Conservation (phyloP, 768 basidiomycete species). For the Postia placenta region DNA sequence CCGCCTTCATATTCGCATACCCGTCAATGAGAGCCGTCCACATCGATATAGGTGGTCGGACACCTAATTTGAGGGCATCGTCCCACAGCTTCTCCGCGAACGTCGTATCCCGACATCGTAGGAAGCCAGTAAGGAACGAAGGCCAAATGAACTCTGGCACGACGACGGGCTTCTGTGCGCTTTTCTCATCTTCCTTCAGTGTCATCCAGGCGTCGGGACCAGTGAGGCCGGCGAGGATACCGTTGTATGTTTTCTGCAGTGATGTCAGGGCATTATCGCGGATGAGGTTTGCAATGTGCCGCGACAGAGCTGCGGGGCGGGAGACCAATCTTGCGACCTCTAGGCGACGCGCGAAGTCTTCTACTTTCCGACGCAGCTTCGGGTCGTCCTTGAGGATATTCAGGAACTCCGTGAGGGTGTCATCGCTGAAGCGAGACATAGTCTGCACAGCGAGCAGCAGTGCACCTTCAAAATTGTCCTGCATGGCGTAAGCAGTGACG, state of each 20-base stretch:
- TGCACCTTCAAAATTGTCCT: conserved; percentile 52
- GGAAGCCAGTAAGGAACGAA: conserved; percentile 59
- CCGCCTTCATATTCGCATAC: conserved; percentile 45
- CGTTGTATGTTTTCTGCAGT: conserved; percentile 45
- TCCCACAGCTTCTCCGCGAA: conserved; percentile 63
- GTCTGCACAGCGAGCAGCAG: conserved; percentile 37
- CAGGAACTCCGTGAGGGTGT: conserved; percentile 34
- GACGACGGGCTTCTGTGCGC: conserved; percentile 35
- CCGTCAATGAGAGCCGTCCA: conserved; percentile 74
- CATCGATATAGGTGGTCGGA: conserved; percentile 46
- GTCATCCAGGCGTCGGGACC: conserved; percentile 52
- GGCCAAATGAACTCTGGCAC: conserved; percentile 59
- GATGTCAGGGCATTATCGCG: conserved; percentile 22
- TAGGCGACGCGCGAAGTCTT: conserved; percentile 42
- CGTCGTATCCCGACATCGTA: conserved; percentile 48
- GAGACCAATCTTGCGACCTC: conserved; percentile 45
- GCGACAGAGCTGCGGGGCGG: conserved; percentile 42
- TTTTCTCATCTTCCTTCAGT: conserved; percentile 30
- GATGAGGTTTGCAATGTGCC: conserved; percentile 43
- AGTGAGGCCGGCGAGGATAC: conserved; percentile 43
- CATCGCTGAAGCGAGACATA: conserved; percentile 29
- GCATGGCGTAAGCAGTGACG: conserved; percentile 56
- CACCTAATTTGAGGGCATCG: conserved; percentile 46
- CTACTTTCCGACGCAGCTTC: conserved; percentile 40
- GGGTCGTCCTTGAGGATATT: conserved; percentile 27